A percentile compares a stretch with the other conserved stretches of the same genome.
Conservation (phyloP, 106 monocot species). For the Allium cepa region DNA sequence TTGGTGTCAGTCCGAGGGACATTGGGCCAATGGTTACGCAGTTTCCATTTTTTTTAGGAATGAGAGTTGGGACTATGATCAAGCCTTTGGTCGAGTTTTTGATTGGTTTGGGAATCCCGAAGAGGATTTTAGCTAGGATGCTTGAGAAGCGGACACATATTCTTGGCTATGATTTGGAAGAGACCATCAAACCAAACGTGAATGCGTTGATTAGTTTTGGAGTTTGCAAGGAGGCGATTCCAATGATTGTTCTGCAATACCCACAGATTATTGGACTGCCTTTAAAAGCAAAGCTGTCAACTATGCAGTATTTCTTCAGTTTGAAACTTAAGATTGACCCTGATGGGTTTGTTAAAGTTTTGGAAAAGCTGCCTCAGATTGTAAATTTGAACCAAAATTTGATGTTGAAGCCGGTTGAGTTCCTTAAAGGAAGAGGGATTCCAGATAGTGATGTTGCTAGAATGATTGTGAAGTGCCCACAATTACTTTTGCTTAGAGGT, state of each 20-base stretch:
- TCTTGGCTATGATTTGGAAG: slow-evolving; percentile 74
- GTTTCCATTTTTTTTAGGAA: slow-evolving; percentile 55
- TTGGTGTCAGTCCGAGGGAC: slow-evolving; percentile 74
- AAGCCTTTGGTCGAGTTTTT: slow-evolving; percentile 84
- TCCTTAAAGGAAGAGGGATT: slow-evolving; percentile 48
- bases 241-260: slow-evolving; percentile 45
- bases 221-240: slow-evolving; percentile 35
- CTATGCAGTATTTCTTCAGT: slow-evolving; percentile 63
- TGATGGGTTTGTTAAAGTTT: slow-evolving; percentile 54
- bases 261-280: slow-evolving; percentile 76
- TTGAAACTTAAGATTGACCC: slow-evolving; percentile 48
- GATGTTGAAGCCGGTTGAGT: slow-evolving; percentile 69
- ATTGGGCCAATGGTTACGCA: slow-evolving; percentile 66
- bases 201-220: slow-evolving; percentile 58
- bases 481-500: slow-evolving; percentile 45
- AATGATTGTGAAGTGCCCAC: slow-evolving; percentile 80
- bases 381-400: slow-evolving; percentile 51
- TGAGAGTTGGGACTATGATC: slow-evolving; percentile 84
- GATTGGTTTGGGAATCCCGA: slow-evolving; percentile 49
- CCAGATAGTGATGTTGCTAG: slow-evolving; percentile 40
- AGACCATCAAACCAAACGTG: slow-evolving; percentile 71
- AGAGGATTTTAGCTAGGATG: slow-evolving; percentile 45
- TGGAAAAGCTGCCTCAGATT: slow-evolving; percentile 92
- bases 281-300: slow-evolving; percentile 55
- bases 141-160: slow-evolving; percentile 78